Evolutionary conservation across 257 asterid genomes (phyloP), one percentile per base, ranked within the genome.

Genomic region (Solanum lignicaule): DNA sequence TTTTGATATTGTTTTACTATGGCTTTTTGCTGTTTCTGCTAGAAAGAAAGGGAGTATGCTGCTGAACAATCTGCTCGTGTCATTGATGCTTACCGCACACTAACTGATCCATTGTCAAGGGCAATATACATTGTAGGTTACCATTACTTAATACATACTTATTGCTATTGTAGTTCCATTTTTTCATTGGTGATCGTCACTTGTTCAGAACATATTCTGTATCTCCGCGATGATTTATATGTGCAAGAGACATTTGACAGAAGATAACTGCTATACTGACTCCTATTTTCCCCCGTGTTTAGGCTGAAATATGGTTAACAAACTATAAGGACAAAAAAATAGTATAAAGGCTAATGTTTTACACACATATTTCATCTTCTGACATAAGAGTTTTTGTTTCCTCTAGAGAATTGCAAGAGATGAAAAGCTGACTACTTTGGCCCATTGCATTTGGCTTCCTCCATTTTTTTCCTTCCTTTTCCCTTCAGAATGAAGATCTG

Each of bases 1-100:
- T 29, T 38, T 31, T 73, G 62, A 55, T 38, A 35, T 20, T 87
- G 41, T 87, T 75, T 73, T 73, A 52, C 68, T 16, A 10, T 81
- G 85, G 68, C 68, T 39, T 48, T 6, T 84, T 90, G 69, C 66
- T 84, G 25, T 87, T 87, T 89, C 87, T 75, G 83, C 87, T 87
- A 97, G 98, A 93, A 91, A 91, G 99, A 97, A 92, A 94, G 93
- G 90, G 98, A 94, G 72, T 95, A 93, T 87, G 99, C 99, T 7
- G 98, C 99, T 91, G 96, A 93, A 90, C 99, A 97, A 89, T 97
- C 99, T 88, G 98, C 98, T 31, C 93, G 98, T 87, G 98, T 97
- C 85, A 95, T 91, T 35, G 96, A 94, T 90, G 98, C 99, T 58
- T 95, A 95, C 89, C 96, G 96, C 83, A 95, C 99, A 2, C 95